Percentiles rank a stretch among this genome's conserved stretches.
These are phyloP conservation scores for Fusarium sp. DNA, from an alignment of 2,329 filamentous ascomycete genomes.

Conservation along the genomic window DNA sequence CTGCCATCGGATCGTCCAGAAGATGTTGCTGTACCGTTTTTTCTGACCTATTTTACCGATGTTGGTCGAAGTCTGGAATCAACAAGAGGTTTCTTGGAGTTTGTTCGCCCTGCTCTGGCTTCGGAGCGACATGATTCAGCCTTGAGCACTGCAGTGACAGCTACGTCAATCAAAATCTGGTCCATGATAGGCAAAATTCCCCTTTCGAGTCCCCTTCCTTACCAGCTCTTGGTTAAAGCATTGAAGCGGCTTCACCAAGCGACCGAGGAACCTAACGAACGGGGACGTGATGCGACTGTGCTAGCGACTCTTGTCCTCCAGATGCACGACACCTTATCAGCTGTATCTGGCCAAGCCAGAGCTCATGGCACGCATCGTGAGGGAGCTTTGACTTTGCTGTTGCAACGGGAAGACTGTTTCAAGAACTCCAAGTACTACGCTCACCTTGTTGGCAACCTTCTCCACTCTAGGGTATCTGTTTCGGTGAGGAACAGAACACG, in stretches of 20 bases:
- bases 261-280: background rate
- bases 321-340: slow-evolving; percentile 15
- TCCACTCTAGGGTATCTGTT: slow-evolving; percentile 16
- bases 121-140: background rate
- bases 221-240: background rate
- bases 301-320: slow-evolving; percentile 19
- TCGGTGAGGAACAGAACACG: background rate
- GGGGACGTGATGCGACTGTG: background rate
- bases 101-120: slow-evolving; percentile 10
- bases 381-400: slow-evolving; percentile 12
- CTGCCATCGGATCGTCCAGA: background rate
- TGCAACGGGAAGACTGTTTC: background rate
- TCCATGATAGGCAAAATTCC: background rate
- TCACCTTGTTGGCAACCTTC: slow-evolving; percentile 11
- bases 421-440: background rate
- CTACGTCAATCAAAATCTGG: slow-evolving; percentile 7
- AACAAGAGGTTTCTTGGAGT: slow-evolving; percentile 21
- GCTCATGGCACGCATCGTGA: slow-evolving; percentile 10
- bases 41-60: slow-evolving; percentile 21
- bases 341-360: background rate
- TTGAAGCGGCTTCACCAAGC: slow-evolving; percentile 2
- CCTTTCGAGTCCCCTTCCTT: accelerated
- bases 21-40: slow-evolving; percentile 16
- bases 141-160: slow-evolving; percentile 1
- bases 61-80: slow-evolving; percentile 23